Conservation (phyloP, 371 early-diverging fungal species). For the Apophysomyces elegans region DNA sequence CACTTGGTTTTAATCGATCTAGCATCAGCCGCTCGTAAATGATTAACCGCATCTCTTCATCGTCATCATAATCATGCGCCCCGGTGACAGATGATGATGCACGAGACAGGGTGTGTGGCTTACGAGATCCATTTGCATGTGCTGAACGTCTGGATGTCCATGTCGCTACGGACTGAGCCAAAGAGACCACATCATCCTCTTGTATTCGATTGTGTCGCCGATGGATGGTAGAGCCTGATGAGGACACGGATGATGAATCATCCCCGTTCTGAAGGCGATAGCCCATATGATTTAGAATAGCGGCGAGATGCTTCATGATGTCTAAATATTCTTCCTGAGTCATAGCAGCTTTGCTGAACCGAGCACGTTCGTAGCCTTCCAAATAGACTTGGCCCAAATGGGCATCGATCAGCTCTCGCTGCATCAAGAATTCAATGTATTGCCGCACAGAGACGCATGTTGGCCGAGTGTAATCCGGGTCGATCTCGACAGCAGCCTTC, state of each 20-base stretch:
- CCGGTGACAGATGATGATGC: conserved; percentile 5
- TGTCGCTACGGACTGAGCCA: conserved; percentile 31
- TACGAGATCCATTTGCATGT: conserved; percentile 11
- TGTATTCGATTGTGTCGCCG: conserved; percentile 1
- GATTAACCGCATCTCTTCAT: conserved; percentile 35
- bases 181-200: conserved; percentile 29
- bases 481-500: conserved; percentile 52
- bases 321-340: conserved; percentile 45
- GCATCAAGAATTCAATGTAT: conserved; percentile 60
- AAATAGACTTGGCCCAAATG: conserved; percentile 57
- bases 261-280: conserved; percentile 23
- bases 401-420: conserved; percentile 46
- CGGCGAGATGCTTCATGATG: conserved; percentile 53
- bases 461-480: conserved; percentile 49
- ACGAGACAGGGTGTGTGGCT: conserved; percentile 6
- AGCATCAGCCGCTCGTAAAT: conserved; percentile 36
- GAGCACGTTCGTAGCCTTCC: conserved; percentile 60
- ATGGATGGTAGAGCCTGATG: neutral
- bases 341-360: conserved; percentile 49
- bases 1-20: conserved; percentile 15
- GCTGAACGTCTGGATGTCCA: conserved; percentile 26
- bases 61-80: conserved; percentile 26
- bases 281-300: conserved; percentile 51
- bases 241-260: neutral
- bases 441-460: conserved; percentile 58